Percentiles rank a stretch among this genome's conserved stretches.
Evolutionary conservation across 805 yeast genomes (phyloP).

Genomic region (Candida bentonensis): DNA sequence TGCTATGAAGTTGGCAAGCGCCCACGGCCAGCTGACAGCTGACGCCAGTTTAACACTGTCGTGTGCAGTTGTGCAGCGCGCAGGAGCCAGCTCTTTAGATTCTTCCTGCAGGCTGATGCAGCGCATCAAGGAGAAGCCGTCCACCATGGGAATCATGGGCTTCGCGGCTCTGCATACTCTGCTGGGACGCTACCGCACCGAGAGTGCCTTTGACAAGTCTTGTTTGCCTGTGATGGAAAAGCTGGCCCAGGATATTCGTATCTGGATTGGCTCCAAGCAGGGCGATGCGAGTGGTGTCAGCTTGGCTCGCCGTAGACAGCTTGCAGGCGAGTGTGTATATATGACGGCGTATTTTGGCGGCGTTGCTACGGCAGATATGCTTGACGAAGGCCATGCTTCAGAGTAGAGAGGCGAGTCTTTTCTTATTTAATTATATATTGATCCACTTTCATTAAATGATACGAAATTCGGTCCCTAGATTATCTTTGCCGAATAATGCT

Average conservation of each 20-base stretch:
- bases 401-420: too few relatives aligned
- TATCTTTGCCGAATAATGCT: too few relatives aligned
- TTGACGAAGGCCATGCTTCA: background rate
- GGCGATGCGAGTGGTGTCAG: conserved; percentile 17
- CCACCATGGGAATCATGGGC: conserved; percentile 19
- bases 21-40: conserved; percentile 2
- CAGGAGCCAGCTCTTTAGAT: conserved; percentile 1
- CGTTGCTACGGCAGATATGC: background rate
- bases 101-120: background rate
- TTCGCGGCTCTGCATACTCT: conserved; percentile 16
- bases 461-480: too few relatives aligned
- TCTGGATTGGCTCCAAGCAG: conserved; percentile 23
- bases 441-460: too few relatives aligned
- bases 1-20: background rate
- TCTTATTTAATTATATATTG: too few relatives aligned
- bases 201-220: background rate
- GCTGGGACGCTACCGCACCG: conserved; percentile 3
- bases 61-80: conserved; percentile 7
- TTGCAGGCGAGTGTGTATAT: conserved; percentile 20
- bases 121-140: conserved; percentile 4
- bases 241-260: conserved; percentile 15
- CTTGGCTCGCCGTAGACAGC: conserved; percentile 14
- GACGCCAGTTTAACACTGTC: conserved; percentile 1
- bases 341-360: conserved; percentile 20
- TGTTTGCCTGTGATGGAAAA: conserved; percentile 10